Conservation (phyloP, 805 yeast genomes). For the Dipodascus albidus region DNA sequence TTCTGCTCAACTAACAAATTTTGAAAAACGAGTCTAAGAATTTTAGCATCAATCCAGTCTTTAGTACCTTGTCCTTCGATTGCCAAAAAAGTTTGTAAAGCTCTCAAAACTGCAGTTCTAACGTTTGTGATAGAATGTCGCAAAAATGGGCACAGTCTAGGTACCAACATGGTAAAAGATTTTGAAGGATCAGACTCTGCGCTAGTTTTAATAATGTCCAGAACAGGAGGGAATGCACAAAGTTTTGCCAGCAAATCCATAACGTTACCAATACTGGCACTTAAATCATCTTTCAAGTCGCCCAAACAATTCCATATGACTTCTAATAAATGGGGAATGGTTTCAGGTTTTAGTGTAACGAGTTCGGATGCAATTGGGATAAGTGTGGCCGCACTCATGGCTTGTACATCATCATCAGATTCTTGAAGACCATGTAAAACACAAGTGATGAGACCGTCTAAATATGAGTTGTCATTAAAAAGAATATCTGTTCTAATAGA, state of each 20-base stretch:
- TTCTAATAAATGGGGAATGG: slow-evolving; percentile 36
- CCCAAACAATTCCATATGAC: slow-evolving; percentile 89
- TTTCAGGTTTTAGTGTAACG: slow-evolving; percentile 45
- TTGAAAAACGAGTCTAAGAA: slow-evolving; percentile 70
- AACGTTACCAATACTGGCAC: slow-evolving; percentile 90
- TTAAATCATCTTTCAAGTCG: slow-evolving; percentile 78
- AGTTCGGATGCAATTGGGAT: slow-evolving; percentile 85
- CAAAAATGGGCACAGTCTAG: slow-evolving; percentile 81
- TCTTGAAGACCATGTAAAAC: slow-evolving; percentile 76
- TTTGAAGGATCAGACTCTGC: slow-evolving; percentile 38
- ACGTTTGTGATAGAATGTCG: slow-evolving; percentile 91
- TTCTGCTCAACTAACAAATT: slow-evolving; percentile 86
- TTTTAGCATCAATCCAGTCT: slow-evolving; percentile 68
- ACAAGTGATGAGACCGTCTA: slow-evolving; percentile 68
- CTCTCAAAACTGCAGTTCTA: slow-evolving; percentile 73
- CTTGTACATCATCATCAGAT: slow-evolving; percentile 90
- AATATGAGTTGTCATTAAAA: slow-evolving; percentile 38
- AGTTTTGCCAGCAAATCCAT: slow-evolving; percentile 87
- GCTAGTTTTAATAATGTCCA: slow-evolving; percentile 55
- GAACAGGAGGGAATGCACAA: slow-evolving; percentile 70
- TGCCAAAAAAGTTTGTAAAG: slow-evolving; percentile 62
- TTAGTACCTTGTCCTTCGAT: slow-evolving; percentile 32
- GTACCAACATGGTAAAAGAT: slow-evolving; percentile 69
- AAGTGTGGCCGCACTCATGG: slow-evolving; percentile 88
- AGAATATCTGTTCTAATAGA: slow-evolving; percentile 78